phyloP scores from a whole-genome alignment of 1,284 basidiomycete genomes.

The Microbotryum intermedium region DNA sequence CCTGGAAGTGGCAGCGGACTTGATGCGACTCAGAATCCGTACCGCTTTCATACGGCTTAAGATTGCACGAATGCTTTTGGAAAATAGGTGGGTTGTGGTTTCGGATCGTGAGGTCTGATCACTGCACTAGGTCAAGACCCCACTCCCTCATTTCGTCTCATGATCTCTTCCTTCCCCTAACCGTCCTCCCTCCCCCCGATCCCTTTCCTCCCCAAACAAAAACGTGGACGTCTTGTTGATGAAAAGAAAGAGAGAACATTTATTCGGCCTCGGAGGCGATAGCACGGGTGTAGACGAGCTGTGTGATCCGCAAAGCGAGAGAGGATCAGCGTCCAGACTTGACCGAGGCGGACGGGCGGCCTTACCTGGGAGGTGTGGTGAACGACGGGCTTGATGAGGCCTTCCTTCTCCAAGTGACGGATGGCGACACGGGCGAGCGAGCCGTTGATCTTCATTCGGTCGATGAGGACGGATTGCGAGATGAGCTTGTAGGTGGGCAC shows the following conservation, averaged over 20 bases:
- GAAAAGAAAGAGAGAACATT: not conserved
- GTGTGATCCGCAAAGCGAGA: not conserved
- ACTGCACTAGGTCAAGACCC: too few relatives aligned
- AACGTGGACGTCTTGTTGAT: not conserved
- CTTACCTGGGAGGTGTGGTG: conserved; percentile 86
- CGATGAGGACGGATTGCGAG: conserved; percentile 94
- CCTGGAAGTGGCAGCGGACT: too few relatives aligned
- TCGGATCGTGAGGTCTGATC: too few relatives aligned
- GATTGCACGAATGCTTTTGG: too few relatives aligned
- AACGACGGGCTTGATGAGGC: conserved; percentile 86
- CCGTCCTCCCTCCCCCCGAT: too few relatives aligned
- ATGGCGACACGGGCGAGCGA: conserved; percentile 90
- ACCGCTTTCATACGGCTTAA: too few relatives aligned
- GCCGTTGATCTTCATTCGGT: conserved; percentile 93
- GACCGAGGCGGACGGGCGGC: not conserved
- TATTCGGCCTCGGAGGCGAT: not conserved
- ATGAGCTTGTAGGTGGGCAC: conserved; percentile 99
- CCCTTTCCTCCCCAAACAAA: not conserved
- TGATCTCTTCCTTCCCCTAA: not conserved
- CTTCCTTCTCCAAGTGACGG: conserved; percentile 87
- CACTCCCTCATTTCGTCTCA: too few relatives aligned
- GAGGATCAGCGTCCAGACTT: not conserved
- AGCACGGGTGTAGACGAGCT: conserved; percentile 1
- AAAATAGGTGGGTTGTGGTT: too few relatives aligned
- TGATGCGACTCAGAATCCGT: too few relatives aligned